Conservation (phyloP, 2,329 filamentous ascomycete genomes). For the Beauveria medogensis region DNA sequence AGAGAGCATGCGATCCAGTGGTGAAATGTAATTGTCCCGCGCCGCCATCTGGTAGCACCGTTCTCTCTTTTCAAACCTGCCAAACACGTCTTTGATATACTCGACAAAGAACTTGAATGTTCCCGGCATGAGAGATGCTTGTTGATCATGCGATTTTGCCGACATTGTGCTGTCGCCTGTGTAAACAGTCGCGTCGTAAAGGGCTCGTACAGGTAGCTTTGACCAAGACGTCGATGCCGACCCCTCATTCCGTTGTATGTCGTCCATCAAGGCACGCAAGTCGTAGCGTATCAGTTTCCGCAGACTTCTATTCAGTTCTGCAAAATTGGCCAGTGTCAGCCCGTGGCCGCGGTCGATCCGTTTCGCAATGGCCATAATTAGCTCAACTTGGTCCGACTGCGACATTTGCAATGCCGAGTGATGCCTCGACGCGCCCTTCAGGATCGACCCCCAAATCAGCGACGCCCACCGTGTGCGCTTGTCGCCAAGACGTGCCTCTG, state of each 20-base stretch:
- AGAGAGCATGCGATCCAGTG: slow-evolving; percentile 25
- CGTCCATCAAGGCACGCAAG: not conserved
- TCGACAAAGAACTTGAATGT: not conserved
- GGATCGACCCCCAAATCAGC: slow-evolving; percentile 25
- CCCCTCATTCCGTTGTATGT: not conserved
- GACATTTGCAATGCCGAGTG: slow-evolving; percentile 21
- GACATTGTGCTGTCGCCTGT: not conserved
- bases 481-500: slow-evolving; percentile 18
- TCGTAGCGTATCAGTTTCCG: slow-evolving; percentile 18
- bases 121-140: not conserved
- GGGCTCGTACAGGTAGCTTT: not conserved
- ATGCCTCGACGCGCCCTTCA: slow-evolving; percentile 26
- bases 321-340: slow-evolving; percentile 17
- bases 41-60: slow-evolving; percentile 13
- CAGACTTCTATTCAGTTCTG: slow-evolving; percentile 18
- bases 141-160: not conserved
- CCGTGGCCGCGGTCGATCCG: slow-evolving; percentile 21
- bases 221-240: not conserved
- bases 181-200: not conserved
- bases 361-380: slow-evolving; percentile 21
- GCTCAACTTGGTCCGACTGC: slow-evolving; percentile 21
- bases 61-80: not conserved
- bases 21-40: slow-evolving; percentile 17
- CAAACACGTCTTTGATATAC: slow-evolving; percentile 3
- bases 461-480: slow-evolving; percentile 21